phyloP scores from a whole-genome alignment of 23 red algal genomes.

The Chondrus crispus region DNA sequence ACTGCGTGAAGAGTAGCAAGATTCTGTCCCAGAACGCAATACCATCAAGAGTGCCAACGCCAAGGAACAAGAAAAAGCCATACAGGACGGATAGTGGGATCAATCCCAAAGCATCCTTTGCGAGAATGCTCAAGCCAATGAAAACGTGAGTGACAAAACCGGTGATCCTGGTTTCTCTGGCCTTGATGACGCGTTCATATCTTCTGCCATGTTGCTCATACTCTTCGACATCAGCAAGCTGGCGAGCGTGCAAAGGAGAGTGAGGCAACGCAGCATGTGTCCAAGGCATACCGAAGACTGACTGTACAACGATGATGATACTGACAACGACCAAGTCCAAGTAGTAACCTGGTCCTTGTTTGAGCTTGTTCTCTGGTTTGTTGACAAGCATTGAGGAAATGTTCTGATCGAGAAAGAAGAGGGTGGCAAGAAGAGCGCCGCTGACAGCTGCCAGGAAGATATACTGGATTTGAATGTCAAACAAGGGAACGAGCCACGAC shows the following conservation, averaged over 20 bases:
- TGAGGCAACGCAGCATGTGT: constrained; percentile 91
- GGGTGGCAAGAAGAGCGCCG: constrained; percentile 67
- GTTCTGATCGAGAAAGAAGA: constrained; percentile 98
- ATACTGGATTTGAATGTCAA: constrained; percentile 66
- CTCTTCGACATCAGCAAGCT: constrained; percentile 91
- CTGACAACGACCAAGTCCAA: constrained; percentile 81
- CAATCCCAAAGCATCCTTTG: constrained; percentile 57
- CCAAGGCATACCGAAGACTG: constrained; percentile 91
- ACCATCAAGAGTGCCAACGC: constrained; percentile 76
- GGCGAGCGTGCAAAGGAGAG: constrained; percentile 87
- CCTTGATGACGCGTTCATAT: constrained; percentile 72
- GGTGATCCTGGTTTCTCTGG: constrained; percentile 83
- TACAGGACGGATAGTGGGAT: constrained; percentile 86
- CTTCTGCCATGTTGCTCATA: constrained; percentile 73
- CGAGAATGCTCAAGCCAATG: constrained; percentile 75
- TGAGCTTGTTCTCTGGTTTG: constrained; percentile 87
- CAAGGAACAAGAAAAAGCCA: constrained; percentile 95
- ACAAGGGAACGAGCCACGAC: constrained; percentile 77
- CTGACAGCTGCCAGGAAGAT: constrained; percentile 89
- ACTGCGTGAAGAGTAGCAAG: constrained; percentile 90
- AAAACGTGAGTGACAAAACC: constrained; percentile 70
- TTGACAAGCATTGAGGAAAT: constrained; percentile 85
- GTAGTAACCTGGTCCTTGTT: constrained; percentile 87
- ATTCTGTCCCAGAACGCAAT: constrained; percentile 85
- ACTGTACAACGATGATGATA: constrained; percentile 68